These are phyloP conservation scores for Mycena maculata DNA, from an alignment of 768 basidiomycete genomes.

Conservation along the genomic window DNA sequence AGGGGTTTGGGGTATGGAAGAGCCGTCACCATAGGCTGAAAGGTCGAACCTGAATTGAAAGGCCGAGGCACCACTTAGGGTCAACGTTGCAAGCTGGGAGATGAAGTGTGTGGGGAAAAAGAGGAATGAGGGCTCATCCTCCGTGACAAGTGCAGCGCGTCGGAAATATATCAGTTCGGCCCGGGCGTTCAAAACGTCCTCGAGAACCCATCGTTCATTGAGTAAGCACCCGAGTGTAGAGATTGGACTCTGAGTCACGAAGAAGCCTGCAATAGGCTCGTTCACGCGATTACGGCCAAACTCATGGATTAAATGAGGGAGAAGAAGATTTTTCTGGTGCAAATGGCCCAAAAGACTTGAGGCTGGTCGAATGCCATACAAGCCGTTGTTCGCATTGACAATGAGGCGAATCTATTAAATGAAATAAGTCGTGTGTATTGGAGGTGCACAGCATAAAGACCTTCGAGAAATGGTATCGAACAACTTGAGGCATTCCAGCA, in stretches of 20 bases:
- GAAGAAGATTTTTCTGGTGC: neutral
- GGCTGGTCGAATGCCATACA: neutral
- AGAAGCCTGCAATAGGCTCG: neutral
- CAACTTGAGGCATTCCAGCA: neutral
- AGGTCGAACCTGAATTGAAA: no score
- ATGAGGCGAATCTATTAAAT: conserved; percentile 12
- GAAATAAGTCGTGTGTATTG: no score
- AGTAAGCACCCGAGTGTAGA: conserved; percentile 1
- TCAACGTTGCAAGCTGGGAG: neutral
- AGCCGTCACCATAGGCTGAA: no score
- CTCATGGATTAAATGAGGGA: neutral
- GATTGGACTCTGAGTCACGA: neutral
- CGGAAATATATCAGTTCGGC: conserved; percentile 4
- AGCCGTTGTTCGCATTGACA: conserved; percentile 2
- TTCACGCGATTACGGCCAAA: neutral
- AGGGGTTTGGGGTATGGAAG: neutral
- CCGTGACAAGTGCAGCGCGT: neutral
- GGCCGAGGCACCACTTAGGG: no score
- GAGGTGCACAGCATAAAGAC: neutral
- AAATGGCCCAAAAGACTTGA: neutral
- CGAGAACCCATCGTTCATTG: conserved; percentile 1
- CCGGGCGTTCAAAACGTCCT: conserved; percentile 1
- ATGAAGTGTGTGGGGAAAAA: conserved; percentile 5
- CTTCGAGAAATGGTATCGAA: conserved; percentile 8
- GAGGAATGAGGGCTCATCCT: neutral